A percentile compares a stretch with the other conserved stretches of the same genome.
These are phyloP conservation scores for Parietichytrium sp. DNA, from an alignment of 108 stramenopile genomes.

Conservation along the genomic window DNA sequence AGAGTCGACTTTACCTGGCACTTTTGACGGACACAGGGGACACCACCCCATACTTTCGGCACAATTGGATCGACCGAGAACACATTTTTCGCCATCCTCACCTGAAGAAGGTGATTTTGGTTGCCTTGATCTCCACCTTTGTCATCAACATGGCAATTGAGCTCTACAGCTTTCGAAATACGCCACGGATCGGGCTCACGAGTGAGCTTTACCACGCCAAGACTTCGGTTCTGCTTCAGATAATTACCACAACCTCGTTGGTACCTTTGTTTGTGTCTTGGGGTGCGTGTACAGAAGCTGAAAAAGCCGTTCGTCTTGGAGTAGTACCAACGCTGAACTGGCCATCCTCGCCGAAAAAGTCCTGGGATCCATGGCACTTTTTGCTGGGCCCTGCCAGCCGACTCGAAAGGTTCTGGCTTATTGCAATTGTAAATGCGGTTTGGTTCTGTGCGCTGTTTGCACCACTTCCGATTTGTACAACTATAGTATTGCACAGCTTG, in stretches of 20 bases:
- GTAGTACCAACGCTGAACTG: constrained; percentile 3
- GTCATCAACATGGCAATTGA: constrained; percentile 18
- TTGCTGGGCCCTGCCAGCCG: background rate
- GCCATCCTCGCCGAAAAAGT: too few species aligned
- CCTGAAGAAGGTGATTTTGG: background rate
- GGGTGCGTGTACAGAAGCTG: background rate
- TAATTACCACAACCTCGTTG: background rate
- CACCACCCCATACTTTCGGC: background rate
- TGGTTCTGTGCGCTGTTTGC: constrained; percentile 10
- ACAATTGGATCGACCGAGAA: constrained; percentile 25
- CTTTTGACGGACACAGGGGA: background rate
- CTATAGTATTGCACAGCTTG: background rate
- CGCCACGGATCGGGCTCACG: background rate
- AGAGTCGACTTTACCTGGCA: background rate
- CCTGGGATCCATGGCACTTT: background rate
- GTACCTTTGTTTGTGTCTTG: background rate
- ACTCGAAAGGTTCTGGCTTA: background rate
- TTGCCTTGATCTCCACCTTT: background rate
- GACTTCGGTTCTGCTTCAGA: background rate
- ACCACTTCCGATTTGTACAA: background rate
- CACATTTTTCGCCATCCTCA: constrained; percentile 8
- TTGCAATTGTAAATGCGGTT: background rate
- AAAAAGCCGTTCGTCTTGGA: background rate
- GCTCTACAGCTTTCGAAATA: background rate
- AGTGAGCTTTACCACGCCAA: background rate